Percentiles rank a stretch among this genome's conserved stretches.
Conservation (phyloP, 202 grass and related monocot species). For the Carex sylvatica region DNA sequence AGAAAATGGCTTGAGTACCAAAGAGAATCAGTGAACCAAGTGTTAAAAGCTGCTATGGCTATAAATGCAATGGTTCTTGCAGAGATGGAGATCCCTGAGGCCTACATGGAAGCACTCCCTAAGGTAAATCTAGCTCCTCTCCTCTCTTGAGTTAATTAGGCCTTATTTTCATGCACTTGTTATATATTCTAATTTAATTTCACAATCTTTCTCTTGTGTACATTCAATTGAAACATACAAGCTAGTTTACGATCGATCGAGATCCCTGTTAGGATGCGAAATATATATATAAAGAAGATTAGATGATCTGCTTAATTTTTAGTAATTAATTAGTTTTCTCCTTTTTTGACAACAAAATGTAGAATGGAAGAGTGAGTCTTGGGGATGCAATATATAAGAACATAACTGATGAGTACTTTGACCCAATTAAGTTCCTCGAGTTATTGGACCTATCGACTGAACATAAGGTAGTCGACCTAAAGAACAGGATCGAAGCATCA, state of each 20-base stretch:
- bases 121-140: slow-evolving; percentile 38
- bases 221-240: not conserved
- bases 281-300: not conserved
- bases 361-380: slow-evolving; percentile 90
- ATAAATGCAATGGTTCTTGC: slow-evolving; percentile 90
- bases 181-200: too few species aligned
- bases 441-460: slow-evolving; percentile 72
- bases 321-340: not conserved
- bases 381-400: slow-evolving; percentile 81
- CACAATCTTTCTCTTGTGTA: not conserved
- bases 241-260: too few species aligned
- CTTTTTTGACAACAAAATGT: not conserved
- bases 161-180: too few species aligned
- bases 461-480: slow-evolving; percentile 92
- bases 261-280: not conserved
- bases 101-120: slow-evolving; percentile 78
- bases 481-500: slow-evolving; percentile 94
- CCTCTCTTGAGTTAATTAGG: not conserved
- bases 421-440: slow-evolving; percentile 60
- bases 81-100: slow-evolving; percentile 88
- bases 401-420: slow-evolving; percentile 80
- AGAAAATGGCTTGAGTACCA: slow-evolving; percentile 90
- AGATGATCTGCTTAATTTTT: not conserved
- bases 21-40: slow-evolving; percentile 86
- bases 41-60: slow-evolving; percentile 90